Conservation (phyloP, 129 eudicot species). For the Pittosporum tobira region DNA sequence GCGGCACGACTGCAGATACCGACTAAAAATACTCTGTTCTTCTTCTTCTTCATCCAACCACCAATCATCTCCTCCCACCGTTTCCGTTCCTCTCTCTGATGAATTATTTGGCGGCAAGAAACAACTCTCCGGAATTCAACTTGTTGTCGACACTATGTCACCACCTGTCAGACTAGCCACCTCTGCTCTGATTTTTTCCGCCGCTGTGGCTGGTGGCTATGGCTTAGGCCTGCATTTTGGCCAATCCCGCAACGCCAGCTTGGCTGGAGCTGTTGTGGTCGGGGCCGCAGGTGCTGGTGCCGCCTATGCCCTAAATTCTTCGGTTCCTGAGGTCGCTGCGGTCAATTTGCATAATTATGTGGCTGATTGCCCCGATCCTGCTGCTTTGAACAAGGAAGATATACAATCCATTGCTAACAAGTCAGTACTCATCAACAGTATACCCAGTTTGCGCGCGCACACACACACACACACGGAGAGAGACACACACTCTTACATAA, state of each 20-base stretch:
- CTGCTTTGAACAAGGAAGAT: slow-evolving; percentile 55
- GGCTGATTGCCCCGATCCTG: slow-evolving; percentile 57
- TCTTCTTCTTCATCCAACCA: slow-evolving; percentile 17
- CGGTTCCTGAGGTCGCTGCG: slow-evolving; percentile 95
- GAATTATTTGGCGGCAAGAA: slow-evolving; percentile 60
- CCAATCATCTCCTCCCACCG: slow-evolving; percentile 20
- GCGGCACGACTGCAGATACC: slow-evolving; percentile 22
- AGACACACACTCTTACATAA: too few relatives aligned
- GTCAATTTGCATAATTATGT: slow-evolving; percentile 72
- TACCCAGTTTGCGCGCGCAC: too few relatives aligned
- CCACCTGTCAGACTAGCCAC: slow-evolving; percentile 62
- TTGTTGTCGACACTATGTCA: slow-evolving; percentile 59
- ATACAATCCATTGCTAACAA: slow-evolving; percentile 69
- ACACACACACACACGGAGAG: too few relatives aligned
- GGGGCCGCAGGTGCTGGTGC: slow-evolving; percentile 90
- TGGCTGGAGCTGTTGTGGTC: slow-evolving; percentile 67
- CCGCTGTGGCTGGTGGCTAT: slow-evolving; percentile 77
- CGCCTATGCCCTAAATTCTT: slow-evolving; percentile 59
- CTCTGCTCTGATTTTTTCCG: slow-evolving; percentile 66
- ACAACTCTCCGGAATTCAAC: slow-evolving; percentile 58
- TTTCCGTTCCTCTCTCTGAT: slow-evolving; percentile 25
- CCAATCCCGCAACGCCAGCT: slow-evolving; percentile 41
- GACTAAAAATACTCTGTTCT: slow-evolving; percentile 12
- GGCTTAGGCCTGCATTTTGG: slow-evolving; percentile 66
- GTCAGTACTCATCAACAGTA: slow-evolving; percentile 30